Base-by-base conservation (phyloP, 2,329 filamentous ascomycete species). In the Aspergillus spinulosporus region DNA sequence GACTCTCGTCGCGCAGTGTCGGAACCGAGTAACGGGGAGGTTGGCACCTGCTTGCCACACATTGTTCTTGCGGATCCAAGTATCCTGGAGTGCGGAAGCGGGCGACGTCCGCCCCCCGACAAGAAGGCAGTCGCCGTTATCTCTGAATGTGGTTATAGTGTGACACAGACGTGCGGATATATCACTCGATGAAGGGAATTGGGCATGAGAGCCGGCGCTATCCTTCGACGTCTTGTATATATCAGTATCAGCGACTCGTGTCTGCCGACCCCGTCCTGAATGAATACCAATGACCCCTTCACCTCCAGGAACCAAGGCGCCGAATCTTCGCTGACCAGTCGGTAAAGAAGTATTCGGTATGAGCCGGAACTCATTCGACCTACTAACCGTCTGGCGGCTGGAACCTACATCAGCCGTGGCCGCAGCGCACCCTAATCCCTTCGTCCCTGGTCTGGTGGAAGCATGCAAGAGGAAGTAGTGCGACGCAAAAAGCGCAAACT, bases 381-480 rank as follows among this genome's bases (percentile, higher is more conserved):
- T 42, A 28, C 59, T 44, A 15, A 59, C 56, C 11, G 8, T 9
- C 32, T 44, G 14, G 9, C 28, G 9, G 2, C 51, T 44, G 5
- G 40, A 9, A 2, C 39, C 29, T 7, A 47, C 40, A 26, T 4
- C 8, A 34, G 56, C 37, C 39, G 34, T 36, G n/a, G 29, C 42
- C 12, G 29, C 34, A 12, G 29, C 42, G 14, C 29, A 37, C 7
- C 52, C 8, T 11, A 6, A 14, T 21, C 11, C 37, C 14, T 46
- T 5, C 26, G 1, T 5, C 45, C 46, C 45, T 5, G 47, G 52
- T 52, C 48, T 29, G 60, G 64, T 84, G 42, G 76, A 80, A 11
- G 90, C 90, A 49, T 85, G 79, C 6, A 96, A 79, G 43, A 97
- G 75, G 64, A 92, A 89, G 72, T 96, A 96, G 72, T 97, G 92